A percentile compares a stretch with the other conserved stretches of the same genome.
These are phyloP conservation scores for Stagonosporopsis vannaccii DNA, from an alignment of 2,329 filamentous ascomycete species.

Conservation along the genomic window DNA sequence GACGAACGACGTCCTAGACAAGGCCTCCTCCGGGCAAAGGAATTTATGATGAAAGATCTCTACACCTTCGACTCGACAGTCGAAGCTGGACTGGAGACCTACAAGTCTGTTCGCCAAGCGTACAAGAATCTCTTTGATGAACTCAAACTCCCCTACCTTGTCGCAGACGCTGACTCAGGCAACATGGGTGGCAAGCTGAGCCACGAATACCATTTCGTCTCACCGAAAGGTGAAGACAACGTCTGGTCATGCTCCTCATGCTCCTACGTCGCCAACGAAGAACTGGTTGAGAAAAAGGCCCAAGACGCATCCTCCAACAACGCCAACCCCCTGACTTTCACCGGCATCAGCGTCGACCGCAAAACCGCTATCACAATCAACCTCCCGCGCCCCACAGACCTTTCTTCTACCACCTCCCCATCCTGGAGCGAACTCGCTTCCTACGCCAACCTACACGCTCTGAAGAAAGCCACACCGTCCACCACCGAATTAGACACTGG, in stretches of 20 bases:
- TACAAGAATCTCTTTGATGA: conserved; percentile 83
- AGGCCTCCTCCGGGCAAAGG: conserved; percentile 83
- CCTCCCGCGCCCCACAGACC: conserved; percentile 23
- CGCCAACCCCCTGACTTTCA: conserved; percentile 57
- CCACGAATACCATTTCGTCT: conserved; percentile 92
- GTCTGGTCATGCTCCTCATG: conserved; percentile 79
- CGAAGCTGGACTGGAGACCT: conserved; percentile 78
- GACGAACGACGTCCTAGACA: conserved; percentile 90
- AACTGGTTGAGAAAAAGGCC: conserved; percentile 67
- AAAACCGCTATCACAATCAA: conserved; percentile 70
- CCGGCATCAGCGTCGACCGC: conserved; percentile 72
- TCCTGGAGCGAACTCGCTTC: conserved; percentile 39
- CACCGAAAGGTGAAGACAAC: conserved; percentile 81
- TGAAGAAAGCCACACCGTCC: conserved; percentile 63
- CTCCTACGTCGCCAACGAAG: conserved; percentile 82
- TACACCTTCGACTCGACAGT: conserved; percentile 87
- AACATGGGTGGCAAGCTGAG: conserved; percentile 93
- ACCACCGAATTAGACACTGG: conserved; percentile 74
- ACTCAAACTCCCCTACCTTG: conserved; percentile 80
- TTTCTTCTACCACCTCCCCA: conserved; percentile 1
- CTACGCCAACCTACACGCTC: conserved; percentile 64
- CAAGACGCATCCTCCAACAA: conserved; percentile 23
- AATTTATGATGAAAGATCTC: conserved; percentile 98
- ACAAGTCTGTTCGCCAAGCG: conserved; percentile 73
- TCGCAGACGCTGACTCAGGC: conserved; percentile 91